Conservation (phyloP, 2,329 filamentous ascomycete species). For the Stagonosporopsis cucurbitacearum region DNA sequence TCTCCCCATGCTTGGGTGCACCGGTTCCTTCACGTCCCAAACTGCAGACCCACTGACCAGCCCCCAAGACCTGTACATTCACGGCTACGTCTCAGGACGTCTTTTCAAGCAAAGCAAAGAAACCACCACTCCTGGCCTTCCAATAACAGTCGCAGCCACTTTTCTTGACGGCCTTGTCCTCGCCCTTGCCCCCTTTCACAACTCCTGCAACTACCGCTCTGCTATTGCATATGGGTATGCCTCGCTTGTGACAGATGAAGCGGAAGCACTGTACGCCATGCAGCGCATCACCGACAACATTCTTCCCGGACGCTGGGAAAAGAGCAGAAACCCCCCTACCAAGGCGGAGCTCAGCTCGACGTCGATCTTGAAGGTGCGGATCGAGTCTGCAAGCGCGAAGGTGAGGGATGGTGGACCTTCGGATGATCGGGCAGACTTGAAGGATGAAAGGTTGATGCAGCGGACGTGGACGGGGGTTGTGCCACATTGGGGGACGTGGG, state of each 20-base stretch:
- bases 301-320: constrained; percentile 41
- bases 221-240: constrained; percentile 43
- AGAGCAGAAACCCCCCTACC: constrained; percentile 38
- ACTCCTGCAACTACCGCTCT: constrained; percentile 47
- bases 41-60: constrained; percentile 66
- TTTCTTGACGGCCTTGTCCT: constrained; percentile 54
- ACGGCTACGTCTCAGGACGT: constrained; percentile 57
- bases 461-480: constrained; percentile 47
- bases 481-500: constrained; percentile 44
- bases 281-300: constrained; percentile 43
- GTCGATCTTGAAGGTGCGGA: constrained; percentile 35
- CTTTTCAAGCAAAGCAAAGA: constrained; percentile 59
- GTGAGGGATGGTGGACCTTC: constrained; percentile 41
- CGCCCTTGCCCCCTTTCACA: constrained; percentile 45
- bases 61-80: constrained; percentile 41
- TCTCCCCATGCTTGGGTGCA: constrained; percentile 51
- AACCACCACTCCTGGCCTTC: constrained; percentile 36
- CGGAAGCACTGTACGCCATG: constrained; percentile 42
- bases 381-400: constrained; percentile 44
- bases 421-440: constrained; percentile 44
- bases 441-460: constrained; percentile 29
- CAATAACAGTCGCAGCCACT: constrained; percentile 39
- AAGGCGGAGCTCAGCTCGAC: constrained; percentile 39
- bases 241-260: constrained; percentile 25
- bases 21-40: constrained; percentile 46